Evolutionary conservation across 495 filamentous ascomycete species (phyloP).

Genomic region (Daldinia decipiens): DNA sequence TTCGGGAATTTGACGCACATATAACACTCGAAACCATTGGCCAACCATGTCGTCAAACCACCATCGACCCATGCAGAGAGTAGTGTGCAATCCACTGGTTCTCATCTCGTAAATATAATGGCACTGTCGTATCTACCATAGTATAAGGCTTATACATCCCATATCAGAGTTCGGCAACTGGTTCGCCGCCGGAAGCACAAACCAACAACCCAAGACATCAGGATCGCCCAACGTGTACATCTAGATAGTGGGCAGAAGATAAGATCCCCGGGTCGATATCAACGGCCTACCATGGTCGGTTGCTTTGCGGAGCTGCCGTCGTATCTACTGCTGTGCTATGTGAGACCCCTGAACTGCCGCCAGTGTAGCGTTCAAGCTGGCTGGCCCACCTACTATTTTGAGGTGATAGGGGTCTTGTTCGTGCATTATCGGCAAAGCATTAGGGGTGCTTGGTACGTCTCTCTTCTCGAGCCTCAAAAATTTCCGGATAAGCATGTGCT

Average conservation of each 20-base stretch:
- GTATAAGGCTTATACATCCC: neutral
- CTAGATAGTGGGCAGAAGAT: slow-evolving; percentile 17
- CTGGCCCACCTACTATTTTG: slow-evolving; percentile 25
- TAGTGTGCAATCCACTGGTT: neutral
- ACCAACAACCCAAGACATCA: slow-evolving; percentile 4
- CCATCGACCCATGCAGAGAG: neutral
- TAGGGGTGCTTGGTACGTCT: slow-evolving; percentile 11
- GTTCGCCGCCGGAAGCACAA: slow-evolving; percentile 13
- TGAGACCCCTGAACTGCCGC: slow-evolving; percentile 22
- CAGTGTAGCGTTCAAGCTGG: neutral
- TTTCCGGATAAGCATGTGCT: slow-evolving; percentile 42
- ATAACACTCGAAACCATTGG: slow-evolving; percentile 1
- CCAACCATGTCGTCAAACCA: slow-evolving; percentile 5
- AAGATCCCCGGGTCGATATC: slow-evolving; percentile 14
- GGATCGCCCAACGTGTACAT: neutral
- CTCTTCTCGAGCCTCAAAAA: slow-evolving; percentile 35
- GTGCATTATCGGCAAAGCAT: slow-evolving; percentile 10
- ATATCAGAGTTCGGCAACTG: slow-evolving; percentile 16
- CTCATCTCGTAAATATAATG: neutral
- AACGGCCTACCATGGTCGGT: slow-evolving; percentile 4
- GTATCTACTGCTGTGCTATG: slow-evolving; percentile 9
- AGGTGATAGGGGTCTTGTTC: slow-evolving; percentile 18
- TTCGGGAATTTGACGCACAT: neutral
- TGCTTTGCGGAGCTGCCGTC: neutral
- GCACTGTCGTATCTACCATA: slow-evolving; percentile 2